Base-by-base conservation (phyloP, 768 basidiomycete genomes). In the Rickenella mellea region DNA sequence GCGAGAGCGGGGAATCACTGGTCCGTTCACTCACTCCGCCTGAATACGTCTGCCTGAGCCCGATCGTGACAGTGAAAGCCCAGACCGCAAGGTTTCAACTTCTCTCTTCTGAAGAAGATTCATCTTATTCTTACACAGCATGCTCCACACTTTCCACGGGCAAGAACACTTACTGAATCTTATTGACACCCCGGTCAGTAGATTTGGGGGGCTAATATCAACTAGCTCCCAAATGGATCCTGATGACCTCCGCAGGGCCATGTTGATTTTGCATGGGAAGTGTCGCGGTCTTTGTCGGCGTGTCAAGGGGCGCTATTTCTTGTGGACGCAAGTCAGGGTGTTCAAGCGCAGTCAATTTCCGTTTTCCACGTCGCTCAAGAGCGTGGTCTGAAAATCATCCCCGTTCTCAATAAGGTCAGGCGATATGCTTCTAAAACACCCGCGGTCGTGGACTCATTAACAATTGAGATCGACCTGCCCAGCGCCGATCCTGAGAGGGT, bases 211-310 rank as follows among this genome's bases (percentile, higher is more conserved):
- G 12, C 8, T 15, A 5, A 27, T 28, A 17, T 21, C 28, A 17
- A 6, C 39, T 1, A n/a, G 31, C 5, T 19, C 42, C 49, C 21
- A 10, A 38, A 10, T 28, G n/a, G 12, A n/a, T 33, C 7, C 27
- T 12, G 28, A 8, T n/a, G 14, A 33, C 44, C 11, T 10, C 39
- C 26, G 6, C 48, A 86, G 77, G 93, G 96, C 2, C 96, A 99
- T 63, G 96, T 97, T 27, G 96, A 99, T 66, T 99, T 99, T 62
- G 76, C 89, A 44, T 96, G 91, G 80, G 94, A 98, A 61, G 90
- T 99, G 26, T 84, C 90, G 12, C 76, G 96, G 37, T 91, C 88
- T 21, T 64, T 98, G 29, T 82, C 90, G 3, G 91, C 94, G 25
- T 96, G 87, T 50, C 88, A 99, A 65, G 96, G 96, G 7, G 94